Percentiles rank a stretch among this genome's conserved stretches.
These are phyloP conservation scores for Clonostachys chloroleuca DNA, from an alignment of 2,329 filamentous ascomycete genomes.

Conservation along the genomic window DNA sequence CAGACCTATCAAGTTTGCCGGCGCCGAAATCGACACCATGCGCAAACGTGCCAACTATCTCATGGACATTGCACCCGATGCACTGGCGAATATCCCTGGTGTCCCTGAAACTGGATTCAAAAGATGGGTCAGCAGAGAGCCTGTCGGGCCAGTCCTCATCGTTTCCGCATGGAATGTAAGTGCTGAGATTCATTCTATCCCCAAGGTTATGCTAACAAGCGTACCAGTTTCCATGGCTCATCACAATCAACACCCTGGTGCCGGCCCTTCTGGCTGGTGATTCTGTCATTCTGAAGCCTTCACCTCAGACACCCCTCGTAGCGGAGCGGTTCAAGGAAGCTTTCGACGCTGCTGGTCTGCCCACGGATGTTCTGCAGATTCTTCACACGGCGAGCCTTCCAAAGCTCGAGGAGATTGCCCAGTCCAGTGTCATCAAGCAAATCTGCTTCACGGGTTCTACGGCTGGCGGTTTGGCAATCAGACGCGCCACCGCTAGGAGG, in stretches of 20 bases:
- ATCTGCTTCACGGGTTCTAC: slow-evolving; percentile 95
- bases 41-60: slow-evolving; percentile 83
- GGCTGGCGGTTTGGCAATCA: slow-evolving; percentile 79
- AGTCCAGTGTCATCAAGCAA: slow-evolving; percentile 70
- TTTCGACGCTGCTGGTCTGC: slow-evolving; percentile 80
- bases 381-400: slow-evolving; percentile 82
- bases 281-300: slow-evolving; percentile 89
- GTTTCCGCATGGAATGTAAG: slow-evolving; percentile 96
- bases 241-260: slow-evolving; percentile 86
- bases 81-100: slow-evolving; percentile 74
- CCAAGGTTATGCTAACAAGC: neutral
- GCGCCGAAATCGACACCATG: slow-evolving; percentile 79
- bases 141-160: slow-evolving; percentile 81
- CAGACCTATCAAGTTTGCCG: slow-evolving; percentile 81
- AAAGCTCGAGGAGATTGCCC: slow-evolving; percentile 74
- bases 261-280: slow-evolving; percentile 90
- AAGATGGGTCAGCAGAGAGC: slow-evolving; percentile 82
- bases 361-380: slow-evolving; percentile 80
- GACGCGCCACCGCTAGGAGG: slow-evolving; percentile 77
- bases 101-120: slow-evolving; percentile 85
- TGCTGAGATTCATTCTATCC: slow-evolving; percentile 3
- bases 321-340: slow-evolving; percentile 77
- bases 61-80: slow-evolving; percentile 75
- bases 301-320: slow-evolving; percentile 89
- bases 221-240: slow-evolving; percentile 83